A percentile compares a stretch with the other conserved stretches of the same genome.
phyloP scores from a whole-genome alignment of 768 basidiomycete genomes.

The Serendipita sp. region DNA sequence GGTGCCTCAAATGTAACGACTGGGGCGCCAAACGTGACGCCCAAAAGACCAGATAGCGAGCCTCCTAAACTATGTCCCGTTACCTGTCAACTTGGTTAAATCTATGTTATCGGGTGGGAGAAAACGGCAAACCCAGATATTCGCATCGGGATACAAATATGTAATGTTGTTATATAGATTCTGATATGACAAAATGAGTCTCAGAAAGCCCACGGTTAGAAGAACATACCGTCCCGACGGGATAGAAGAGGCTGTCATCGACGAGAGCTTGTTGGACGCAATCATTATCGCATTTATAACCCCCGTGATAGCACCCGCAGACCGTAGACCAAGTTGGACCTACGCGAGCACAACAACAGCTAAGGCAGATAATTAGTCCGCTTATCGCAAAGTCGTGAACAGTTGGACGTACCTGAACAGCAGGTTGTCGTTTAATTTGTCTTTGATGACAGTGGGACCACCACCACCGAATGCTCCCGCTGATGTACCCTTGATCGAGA shows the following conservation, averaged over 20 bases:
- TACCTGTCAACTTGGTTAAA: too few species aligned
- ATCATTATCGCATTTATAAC: constrained; percentile 58
- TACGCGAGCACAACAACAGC: constrained; percentile 92
- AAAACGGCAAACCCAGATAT: constrained; percentile 47
- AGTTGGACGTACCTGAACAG: constrained; percentile 41
- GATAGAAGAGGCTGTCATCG: constrained; percentile 78
- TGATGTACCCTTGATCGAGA: constrained; percentile 81
- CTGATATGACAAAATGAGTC: constrained; percentile 25
- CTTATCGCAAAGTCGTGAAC: constrained; percentile 18
- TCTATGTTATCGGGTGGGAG: too few species aligned
- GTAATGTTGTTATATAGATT: constrained; percentile 87
- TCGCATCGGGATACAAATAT: constrained; percentile 74
- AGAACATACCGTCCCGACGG: constrained; percentile 55
- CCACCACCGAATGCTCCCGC: too few species aligned
- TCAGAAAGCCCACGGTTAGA: not conserved
- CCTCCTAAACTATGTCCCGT: constrained; percentile 70
- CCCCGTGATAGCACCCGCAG: constrained; percentile 68
- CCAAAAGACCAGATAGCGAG: constrained; percentile 65
- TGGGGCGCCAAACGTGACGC: constrained; percentile 81
- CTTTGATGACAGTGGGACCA: constrained; percentile 43
- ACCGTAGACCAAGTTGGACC: constrained; percentile 88
- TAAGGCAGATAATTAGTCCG: constrained; percentile 9
- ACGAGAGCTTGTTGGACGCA: constrained; percentile 67
- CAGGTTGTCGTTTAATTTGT: constrained; percentile 92
- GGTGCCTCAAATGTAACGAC: constrained; percentile 85